These are phyloP conservation scores for Mesotaenium endlicherianum DNA, from an alignment of 139 green algal species.

Conservation along the genomic window DNA sequence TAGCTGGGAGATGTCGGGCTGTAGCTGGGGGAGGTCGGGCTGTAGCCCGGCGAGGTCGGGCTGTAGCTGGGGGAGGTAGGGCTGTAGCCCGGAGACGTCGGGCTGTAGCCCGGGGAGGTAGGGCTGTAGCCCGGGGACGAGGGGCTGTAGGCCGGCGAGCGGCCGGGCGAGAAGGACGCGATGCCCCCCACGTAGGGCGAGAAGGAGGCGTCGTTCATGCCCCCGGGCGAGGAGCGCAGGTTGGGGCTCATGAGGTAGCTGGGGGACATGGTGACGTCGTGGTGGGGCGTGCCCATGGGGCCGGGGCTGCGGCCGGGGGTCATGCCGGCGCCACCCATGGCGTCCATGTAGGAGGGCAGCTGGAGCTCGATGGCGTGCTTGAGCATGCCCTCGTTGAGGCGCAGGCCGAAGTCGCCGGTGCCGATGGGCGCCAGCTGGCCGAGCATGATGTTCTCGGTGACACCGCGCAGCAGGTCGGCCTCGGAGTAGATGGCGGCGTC, in stretches of 20 bases:
- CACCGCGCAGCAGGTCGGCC: constrained; percentile 75
- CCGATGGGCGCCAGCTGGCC: constrained; percentile 68
- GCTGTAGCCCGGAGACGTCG: constrained; percentile 52
- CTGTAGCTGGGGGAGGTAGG: constrained; percentile 63
- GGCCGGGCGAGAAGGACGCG: constrained; percentile 22
- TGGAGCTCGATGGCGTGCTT: constrained; percentile 83
- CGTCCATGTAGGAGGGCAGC: constrained; percentile 39
- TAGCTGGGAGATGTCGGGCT: constrained; percentile 54
- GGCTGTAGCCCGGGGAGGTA: constrained; percentile 61
- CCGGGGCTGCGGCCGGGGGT: constrained; percentile 32
- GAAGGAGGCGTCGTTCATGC: constrained; percentile 38
- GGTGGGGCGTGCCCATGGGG: constrained; percentile 21
- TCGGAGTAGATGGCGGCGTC: constrained; percentile 76
- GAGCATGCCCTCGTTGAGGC: constrained; percentile 87
- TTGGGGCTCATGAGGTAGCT: constrained; percentile 46
- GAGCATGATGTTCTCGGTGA: constrained; percentile 97
- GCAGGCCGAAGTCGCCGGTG: constrained; percentile 82
- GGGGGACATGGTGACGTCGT: constrained; percentile 55
- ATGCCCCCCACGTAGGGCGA: constrained; percentile 49
- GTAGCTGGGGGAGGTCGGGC: constrained; percentile 56
- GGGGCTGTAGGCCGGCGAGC: constrained; percentile 56
- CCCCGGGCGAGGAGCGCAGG: constrained; percentile 57
- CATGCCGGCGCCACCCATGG: constrained; percentile 14
- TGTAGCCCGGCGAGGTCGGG: constrained; percentile 61
- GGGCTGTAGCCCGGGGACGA: constrained; percentile 63